These are phyloP conservation scores for Coniochaeta hoffmannii DNA, from an alignment of 2,329 filamentous ascomycete species.

Conservation along the genomic window DNA sequence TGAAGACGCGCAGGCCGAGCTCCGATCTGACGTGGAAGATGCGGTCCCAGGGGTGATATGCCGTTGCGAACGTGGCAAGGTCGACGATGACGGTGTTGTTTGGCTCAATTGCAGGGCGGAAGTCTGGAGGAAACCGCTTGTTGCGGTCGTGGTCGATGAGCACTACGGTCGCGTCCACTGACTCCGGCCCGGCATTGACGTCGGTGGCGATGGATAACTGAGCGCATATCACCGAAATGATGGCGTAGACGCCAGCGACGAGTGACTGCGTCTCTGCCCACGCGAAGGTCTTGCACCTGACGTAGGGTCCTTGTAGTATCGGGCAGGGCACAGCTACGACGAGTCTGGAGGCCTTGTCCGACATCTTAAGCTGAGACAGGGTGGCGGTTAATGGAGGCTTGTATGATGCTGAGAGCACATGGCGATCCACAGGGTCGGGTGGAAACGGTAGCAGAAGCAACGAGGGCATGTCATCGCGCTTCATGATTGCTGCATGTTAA, in stretches of 20 bases:
- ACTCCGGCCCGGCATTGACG: conserved; percentile 51
- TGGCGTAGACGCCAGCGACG: conserved; percentile 68
- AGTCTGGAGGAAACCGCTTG: conserved; percentile 22
- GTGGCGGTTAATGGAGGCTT: conserved; percentile 47
- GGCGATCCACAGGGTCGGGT: conserved; percentile 44
- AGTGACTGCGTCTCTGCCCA: conserved; percentile 68
- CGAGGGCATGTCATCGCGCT: conserved; percentile 34
- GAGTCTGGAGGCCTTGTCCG: conserved; percentile 29
- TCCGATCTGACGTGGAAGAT: conserved; percentile 63
- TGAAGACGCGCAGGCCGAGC: conserved; percentile 51
- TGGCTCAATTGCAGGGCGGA: conserved; percentile 27
- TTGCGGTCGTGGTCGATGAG: conserved; percentile 56
- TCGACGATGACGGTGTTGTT: conserved; percentile 42
- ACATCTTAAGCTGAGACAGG: conserved; percentile 39
- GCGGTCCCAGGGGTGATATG: conserved; percentile 52
- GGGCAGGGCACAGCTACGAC: conserved; percentile 55
- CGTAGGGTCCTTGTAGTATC: conserved; percentile 45
- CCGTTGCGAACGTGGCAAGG: conserved; percentile 43
- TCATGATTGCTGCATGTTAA: conserved; percentile 13
- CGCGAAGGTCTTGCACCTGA: conserved; percentile 43
- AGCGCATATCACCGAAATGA: conserved; percentile 66
- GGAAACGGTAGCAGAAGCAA: conserved; percentile 59
- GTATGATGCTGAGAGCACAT: conserved; percentile 51
- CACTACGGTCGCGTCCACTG: conserved; percentile 69
- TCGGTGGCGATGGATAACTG: conserved; percentile 53